phyloP scores from a whole-genome alignment of 768 basidiomycete genomes.

The Naganishia vaughanmartiniae region DNA sequence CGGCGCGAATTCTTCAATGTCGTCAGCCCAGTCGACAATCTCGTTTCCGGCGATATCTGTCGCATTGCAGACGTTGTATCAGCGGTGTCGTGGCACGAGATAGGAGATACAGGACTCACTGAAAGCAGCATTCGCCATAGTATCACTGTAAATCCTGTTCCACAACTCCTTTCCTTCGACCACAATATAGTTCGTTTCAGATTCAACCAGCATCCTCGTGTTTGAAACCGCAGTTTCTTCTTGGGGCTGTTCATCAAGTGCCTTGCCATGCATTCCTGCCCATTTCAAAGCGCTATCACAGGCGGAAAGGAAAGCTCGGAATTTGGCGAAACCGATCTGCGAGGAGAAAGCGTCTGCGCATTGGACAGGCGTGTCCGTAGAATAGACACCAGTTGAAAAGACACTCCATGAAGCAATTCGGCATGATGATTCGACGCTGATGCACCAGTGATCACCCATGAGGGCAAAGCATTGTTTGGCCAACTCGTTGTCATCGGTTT shows the following conservation, averaged over 20 bases:
- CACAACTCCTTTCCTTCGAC: conserved; percentile 5
- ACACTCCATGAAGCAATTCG: not conserved
- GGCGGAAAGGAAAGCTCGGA: conserved; percentile 4
- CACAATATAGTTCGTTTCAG: not conserved
- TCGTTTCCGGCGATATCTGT: not conserved
- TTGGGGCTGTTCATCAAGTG: not conserved
- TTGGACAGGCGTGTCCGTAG: not conserved
- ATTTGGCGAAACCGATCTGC: conserved; percentile 12
- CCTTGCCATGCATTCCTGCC: not conserved
- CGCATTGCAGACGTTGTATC: not conserved
- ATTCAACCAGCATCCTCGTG: conserved; percentile 3
- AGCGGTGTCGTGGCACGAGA: not conserved
- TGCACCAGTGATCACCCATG: conserved; percentile 21
- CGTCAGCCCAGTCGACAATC: conserved; percentile 1
- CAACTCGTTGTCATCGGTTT: not conserved
- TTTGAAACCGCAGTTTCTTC: not conserved
- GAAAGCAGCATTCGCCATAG: not conserved
- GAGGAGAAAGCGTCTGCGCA: conserved; percentile 12
- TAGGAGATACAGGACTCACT: not conserved
- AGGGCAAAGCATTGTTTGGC: not conserved
- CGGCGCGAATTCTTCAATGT: not conserved
- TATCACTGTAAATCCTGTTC: conserved; percentile 5
- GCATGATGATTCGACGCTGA: not conserved
- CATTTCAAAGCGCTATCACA: not conserved
- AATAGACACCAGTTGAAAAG: not conserved